Base-by-base conservation (phyloP, 805 yeast genomes). In the Kuraishia borneana region DNA sequence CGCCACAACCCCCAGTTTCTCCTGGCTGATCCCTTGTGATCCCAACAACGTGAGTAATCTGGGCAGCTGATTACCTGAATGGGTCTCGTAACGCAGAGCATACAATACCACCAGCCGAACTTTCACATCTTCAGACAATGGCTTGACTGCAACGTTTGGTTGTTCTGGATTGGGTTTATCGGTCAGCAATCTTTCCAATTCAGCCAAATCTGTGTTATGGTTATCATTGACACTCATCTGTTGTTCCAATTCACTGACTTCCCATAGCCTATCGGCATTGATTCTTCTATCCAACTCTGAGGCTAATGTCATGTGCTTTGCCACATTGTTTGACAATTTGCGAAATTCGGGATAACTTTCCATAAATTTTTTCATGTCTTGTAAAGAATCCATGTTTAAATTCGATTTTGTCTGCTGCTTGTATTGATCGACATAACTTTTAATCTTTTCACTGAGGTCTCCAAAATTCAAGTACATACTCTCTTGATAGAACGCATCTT, bases 341-440 rank as follows among this genome's bases (percentile, higher is more conserved):
- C 85, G 79, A 53, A 83, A 88, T 52, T 92, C 98, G 2, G 99
- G 99, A 48, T 82, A 87, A 41, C 84, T 84, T 38, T 88, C 95
- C 37, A 92, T 76, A 47, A 89, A 83, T 45, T 76, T 75, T 54
- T 89, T 92, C 74, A 92, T 82, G 48, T 92, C 98, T 14, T 83
- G 76, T 31, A 92, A 74, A 25, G 92, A 77, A 42, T 76, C 76
- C 41, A 89, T 68, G 31, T 73, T 73, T 17, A 28, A 19, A 34
- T 76, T 73, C 16, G 79, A 70, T 46, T 87, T 82, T 1, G 96
- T 83, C 48, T 82, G 83, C 16, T 64, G 53, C 49, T 85, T 89
- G 56, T 87, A 92, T 30, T 73, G 77, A 36, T 76, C 78, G 21
- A 92, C 96, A 48, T 83, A 84, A 36, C 70, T 76, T 47, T 84